Percentiles rank a stretch among this genome's conserved stretches.
These are phyloP conservation scores for Lophiostoma macrostomum DNA, from an alignment of 495 filamentous ascomycete genomes.

Conservation along the genomic window DNA sequence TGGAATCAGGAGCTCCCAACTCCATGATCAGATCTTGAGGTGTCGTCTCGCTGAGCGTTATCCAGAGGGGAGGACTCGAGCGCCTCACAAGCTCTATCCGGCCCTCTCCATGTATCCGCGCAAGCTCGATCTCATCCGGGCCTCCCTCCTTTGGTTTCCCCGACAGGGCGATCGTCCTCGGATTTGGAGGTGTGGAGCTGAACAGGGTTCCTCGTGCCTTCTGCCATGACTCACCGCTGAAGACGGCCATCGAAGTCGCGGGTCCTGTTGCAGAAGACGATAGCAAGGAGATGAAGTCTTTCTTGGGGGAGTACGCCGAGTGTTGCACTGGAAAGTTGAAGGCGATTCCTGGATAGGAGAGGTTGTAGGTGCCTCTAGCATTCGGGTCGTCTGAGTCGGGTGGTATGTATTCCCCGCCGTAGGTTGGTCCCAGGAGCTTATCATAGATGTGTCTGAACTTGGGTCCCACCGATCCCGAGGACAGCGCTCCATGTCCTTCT, in stretches of 20 bases:
- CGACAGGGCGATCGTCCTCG: slow-evolving; percentile 55
- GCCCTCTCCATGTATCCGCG: slow-evolving; percentile 49
- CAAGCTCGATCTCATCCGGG: slow-evolving; percentile 77
- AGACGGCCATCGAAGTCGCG: slow-evolving; percentile 82
- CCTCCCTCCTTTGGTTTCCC: slow-evolving; percentile 61
- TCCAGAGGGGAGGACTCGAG: slow-evolving; percentile 57
- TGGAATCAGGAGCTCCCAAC: slow-evolving; percentile 90
- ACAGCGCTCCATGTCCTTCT: slow-evolving; percentile 40
- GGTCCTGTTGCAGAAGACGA: slow-evolving; percentile 71
- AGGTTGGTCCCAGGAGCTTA: slow-evolving; percentile 83
- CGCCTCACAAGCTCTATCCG: slow-evolving; percentile 70
- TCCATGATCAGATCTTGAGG: slow-evolving; percentile 87
- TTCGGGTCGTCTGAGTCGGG: slow-evolving; percentile 52
- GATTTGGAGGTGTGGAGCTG: slow-evolving; percentile 65
- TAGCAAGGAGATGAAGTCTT: slow-evolving; percentile 82
- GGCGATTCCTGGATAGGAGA: slow-evolving; percentile 91
- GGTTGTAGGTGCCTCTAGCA: slow-evolving; percentile 63
- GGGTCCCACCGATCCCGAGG: slow-evolving; percentile 57
- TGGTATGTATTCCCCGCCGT: slow-evolving; percentile 83
- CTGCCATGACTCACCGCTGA: slow-evolving; percentile 83
- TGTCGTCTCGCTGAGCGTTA: slow-evolving; percentile 75
- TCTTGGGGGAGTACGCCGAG: slow-evolving; percentile 72
- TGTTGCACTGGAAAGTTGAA: slow-evolving; percentile 81
- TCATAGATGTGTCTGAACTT: slow-evolving; percentile 90
- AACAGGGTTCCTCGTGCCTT: slow-evolving; percentile 73